Base-by-base conservation (phyloP, 768 basidiomycete genomes). In the Termitomyces sp. region DNA sequence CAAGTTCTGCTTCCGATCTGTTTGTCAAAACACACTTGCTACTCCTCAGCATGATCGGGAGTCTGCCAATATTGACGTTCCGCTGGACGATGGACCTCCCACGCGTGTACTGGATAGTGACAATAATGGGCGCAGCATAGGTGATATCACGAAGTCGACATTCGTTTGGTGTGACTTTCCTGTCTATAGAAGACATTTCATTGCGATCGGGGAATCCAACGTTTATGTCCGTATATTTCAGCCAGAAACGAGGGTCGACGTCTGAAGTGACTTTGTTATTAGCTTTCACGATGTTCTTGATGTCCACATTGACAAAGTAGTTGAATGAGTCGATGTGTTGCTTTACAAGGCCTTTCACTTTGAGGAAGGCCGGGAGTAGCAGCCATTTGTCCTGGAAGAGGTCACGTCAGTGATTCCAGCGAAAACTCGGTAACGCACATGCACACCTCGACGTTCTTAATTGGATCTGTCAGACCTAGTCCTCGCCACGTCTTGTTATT, bases 261-360 rank as follows among this genome's bases (percentile, higher is more conserved):
- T 99, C 97, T 18, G 94, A 97, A 4, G 92, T 94, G 67, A 96
- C 87, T 69, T 93, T 92, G 75, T 86, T 88, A 69, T 96, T 95
- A 6, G 93, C 93, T 63, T 86, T 90, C 58, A 98, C 86, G 66
- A 99, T 97, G 65, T 94, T 96, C 72, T 94, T 95, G 69, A 99
- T 90, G 68, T 98, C 97, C 44, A 90, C 87, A 65, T 98, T 92
- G 68, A 98, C 94, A 68, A 99, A 98, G 72, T 96, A 95, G 76
- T 98, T 98, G 85, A 94, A 98, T 8, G 94, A 97, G 72, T 98
- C 97, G 64, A 98, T 91, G 69, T 99, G 97, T 69, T 98, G 97
- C 76, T 98, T 98, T 60, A 99, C 97, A 15, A 99, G 86, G 58
- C 97, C 97, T 67, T 99, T 99, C 60, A 97, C 92, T 73, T 95